Evolutionary conservation across 805 yeast species (phyloP).

Genomic region (Millerozyma acaciae): DNA sequence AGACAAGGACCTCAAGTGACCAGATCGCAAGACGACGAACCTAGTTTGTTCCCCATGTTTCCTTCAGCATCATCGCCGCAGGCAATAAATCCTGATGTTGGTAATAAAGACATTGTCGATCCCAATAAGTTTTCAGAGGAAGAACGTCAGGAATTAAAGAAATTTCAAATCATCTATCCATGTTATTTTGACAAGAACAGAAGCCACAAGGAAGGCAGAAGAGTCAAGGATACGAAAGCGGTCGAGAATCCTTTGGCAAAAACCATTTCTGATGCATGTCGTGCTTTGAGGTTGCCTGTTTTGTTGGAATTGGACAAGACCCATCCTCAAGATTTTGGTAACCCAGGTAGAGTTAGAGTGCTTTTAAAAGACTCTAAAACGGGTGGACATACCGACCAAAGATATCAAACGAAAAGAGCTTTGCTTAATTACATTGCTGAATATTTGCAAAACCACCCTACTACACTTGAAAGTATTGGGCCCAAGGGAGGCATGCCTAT

Average conservation of each 20-base stretch:
- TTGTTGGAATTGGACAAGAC: slow-evolving; percentile 75
- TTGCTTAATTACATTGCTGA: slow-evolving; percentile 57
- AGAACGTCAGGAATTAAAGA: slow-evolving; percentile 60
- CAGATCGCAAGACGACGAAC: slow-evolving; percentile 54
- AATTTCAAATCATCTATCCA: slow-evolving; percentile 79
- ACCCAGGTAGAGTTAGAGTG: slow-evolving; percentile 92
- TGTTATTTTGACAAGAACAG: slow-evolving; percentile 84
- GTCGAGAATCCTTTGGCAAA: slow-evolving; percentile 87
- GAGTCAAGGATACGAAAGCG: slow-evolving; percentile 65
- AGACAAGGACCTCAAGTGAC: slow-evolving; percentile 56
- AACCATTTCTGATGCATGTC: slow-evolving; percentile 72
- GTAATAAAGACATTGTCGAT: slow-evolving; percentile 25
- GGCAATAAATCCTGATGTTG: slow-evolving; percentile 8
- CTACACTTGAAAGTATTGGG: slow-evolving; percentile 57
- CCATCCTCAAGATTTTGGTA: slow-evolving; percentile 97
- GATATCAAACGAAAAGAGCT: slow-evolving; percentile 52
- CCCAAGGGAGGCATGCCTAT: slow-evolving; percentile 51
- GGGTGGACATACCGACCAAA: slow-evolving; percentile 35
- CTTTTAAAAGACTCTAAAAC: slow-evolving; percentile 47
- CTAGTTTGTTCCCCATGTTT: slow-evolving; percentile 24
- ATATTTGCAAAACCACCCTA: slow-evolving; percentile 63
- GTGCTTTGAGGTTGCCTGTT: slow-evolving; percentile 33
- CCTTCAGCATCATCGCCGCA: slow-evolving; percentile 14
- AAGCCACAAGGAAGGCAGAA: slow-evolving; percentile 76
- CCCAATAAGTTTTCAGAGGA: slow-evolving; percentile 43